These are phyloP conservation scores for Thyridium curvatum DNA, from an alignment of 2,329 filamentous ascomycete species.

Conservation along the genomic window DNA sequence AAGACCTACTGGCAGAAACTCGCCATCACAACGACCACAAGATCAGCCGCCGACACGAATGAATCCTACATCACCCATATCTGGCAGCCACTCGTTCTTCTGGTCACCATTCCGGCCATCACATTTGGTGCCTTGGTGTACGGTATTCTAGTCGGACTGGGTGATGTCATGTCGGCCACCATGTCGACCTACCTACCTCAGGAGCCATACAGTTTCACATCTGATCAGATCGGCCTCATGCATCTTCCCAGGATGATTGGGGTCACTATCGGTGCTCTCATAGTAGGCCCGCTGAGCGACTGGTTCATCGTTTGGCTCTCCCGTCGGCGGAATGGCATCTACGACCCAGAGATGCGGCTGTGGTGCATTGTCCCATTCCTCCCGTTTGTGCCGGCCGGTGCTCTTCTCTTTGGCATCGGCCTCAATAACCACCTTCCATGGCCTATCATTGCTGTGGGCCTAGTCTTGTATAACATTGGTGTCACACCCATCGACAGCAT, in stretches of 20 bases:
- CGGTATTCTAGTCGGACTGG: constrained; percentile 27
- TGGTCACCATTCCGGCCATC: constrained; percentile 30
- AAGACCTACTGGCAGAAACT: constrained; percentile 37
- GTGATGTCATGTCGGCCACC: constrained; percentile 27
- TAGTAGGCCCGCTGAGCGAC: constrained; percentile 27
- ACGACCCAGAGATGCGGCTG: constrained; percentile 37
- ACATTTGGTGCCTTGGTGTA: constrained; percentile 26
- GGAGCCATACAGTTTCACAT: constrained; percentile 31
- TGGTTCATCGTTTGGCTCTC: constrained; percentile 25
- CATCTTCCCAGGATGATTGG: constrained; percentile 32
- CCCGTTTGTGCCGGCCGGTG: constrained; percentile 20
- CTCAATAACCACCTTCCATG: constrained; percentile 19
- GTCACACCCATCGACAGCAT: constrained; percentile 22
- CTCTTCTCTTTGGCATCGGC: constrained; percentile 31
- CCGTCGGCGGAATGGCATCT: constrained; percentile 27
- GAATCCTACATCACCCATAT: constrained; percentile 23
- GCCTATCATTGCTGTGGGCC: constrained; percentile 24
- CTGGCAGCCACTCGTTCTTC: constrained; percentile 26
- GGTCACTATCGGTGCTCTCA: constrained; percentile 21
- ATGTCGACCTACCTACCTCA: constrained; percentile 26
- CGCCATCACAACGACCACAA: constrained; percentile 19
- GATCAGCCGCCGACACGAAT: constrained; percentile 8
- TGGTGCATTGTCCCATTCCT: constrained; percentile 26
- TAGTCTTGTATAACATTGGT: constrained; percentile 28
- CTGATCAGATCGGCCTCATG: constrained; percentile 29